Evolutionary conservation across 2,329 filamentous ascomycete species (phyloP), one percentile per base, ranked within the genome.

Genomic region (Trichoderma atrobrunneum): DNA sequence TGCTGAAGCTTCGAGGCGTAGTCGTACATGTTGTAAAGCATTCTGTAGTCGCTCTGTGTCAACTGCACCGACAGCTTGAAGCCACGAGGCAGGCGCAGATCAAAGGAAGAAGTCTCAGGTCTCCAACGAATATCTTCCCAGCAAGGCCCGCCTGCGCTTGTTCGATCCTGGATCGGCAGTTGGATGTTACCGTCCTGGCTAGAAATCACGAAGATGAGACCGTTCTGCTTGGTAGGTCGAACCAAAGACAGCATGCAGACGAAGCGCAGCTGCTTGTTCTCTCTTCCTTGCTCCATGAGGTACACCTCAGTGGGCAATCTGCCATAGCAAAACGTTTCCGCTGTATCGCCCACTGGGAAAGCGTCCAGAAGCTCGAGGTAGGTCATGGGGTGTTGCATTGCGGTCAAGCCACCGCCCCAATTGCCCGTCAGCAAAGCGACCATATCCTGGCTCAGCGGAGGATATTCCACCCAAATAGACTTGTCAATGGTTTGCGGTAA

Each of bases 111-210:
- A 7, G 86, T 85, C 62, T 92, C 90, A 21, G 90, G 86, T 72
- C 91, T 91, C 94, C 94, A 97, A 56, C 89, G 87, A 6, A 97
- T 88, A 78, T 96, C 92, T 7, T 93, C 89, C 94, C 94, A 97
- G 0, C 89, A 91, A 2, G 92, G 89, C 0, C 92, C 92, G 7
- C 85, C 92, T 8, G 85, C 89, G 76, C 90, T 90, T 77, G 90
- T 90, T 28, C 67, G 67, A 30, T 87, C 85, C 76, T 93, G 91
- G 16, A 98, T 90, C 61, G 88, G 85, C 43, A 97, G 83, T 75
- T 94, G 93, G 72, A 97, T 86, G 24, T 92, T 86, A 16, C 92
- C 91, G 76, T 90, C 92, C 81, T 97, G 94, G 80, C 92, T 97
- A 16, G 92, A 90, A 70, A 97, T 86, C 6, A 93, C 85, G 65